Conservation (phyloP, 2,329 filamentous ascomycete genomes). For the Zymoseptoria passerinii region DNA sequence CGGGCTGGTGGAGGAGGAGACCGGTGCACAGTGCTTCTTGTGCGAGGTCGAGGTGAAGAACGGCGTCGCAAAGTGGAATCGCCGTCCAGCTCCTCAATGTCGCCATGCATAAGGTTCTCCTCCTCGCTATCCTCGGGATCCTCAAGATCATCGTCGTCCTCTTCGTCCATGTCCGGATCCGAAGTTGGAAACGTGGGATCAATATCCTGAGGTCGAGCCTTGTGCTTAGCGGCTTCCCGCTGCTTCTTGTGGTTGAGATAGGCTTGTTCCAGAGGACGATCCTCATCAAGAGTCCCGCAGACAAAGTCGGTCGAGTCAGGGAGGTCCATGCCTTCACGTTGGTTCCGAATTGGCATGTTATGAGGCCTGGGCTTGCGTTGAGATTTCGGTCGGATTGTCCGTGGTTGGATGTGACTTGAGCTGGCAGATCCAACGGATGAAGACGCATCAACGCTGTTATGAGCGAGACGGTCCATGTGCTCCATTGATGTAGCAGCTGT, state of each 20-base stretch:
- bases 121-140: slow-evolving; percentile 54
- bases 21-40: slow-evolving; percentile 26
- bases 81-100: slow-evolving; percentile 27
- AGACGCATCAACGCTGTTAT: slow-evolving; percentile 40
- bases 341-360: slow-evolving; percentile 31
- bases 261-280: slow-evolving; percentile 85
- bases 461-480: slow-evolving; percentile 39
- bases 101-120: slow-evolving; percentile 56
- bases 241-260: slow-evolving; percentile 80
- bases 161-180: slow-evolving; percentile 76
- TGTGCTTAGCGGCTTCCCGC: slow-evolving; percentile 71
- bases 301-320: slow-evolving; percentile 98
- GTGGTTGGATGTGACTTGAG: slow-evolving; percentile 22
- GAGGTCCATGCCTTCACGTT: slow-evolving; percentile 54
- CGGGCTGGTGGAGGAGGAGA: slow-evolving; percentile 21
- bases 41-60: slow-evolving; percentile 27
- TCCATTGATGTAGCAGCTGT: slow-evolving; percentile 49
- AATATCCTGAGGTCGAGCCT: slow-evolving; percentile 85
- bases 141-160: slow-evolving; percentile 58
- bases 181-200: slow-evolving; percentile 96
- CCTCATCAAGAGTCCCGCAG: slow-evolving; percentile 95
- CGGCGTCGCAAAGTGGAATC: slow-evolving; percentile 30
- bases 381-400: slow-evolving; percentile 6
- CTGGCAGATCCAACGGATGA: slow-evolving; percentile 48
- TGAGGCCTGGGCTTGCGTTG: slow-evolving; percentile 20